Base-by-base conservation (phyloP, 148 eudicot genomes). In the Tetragonia tetragonoides region DNA sequence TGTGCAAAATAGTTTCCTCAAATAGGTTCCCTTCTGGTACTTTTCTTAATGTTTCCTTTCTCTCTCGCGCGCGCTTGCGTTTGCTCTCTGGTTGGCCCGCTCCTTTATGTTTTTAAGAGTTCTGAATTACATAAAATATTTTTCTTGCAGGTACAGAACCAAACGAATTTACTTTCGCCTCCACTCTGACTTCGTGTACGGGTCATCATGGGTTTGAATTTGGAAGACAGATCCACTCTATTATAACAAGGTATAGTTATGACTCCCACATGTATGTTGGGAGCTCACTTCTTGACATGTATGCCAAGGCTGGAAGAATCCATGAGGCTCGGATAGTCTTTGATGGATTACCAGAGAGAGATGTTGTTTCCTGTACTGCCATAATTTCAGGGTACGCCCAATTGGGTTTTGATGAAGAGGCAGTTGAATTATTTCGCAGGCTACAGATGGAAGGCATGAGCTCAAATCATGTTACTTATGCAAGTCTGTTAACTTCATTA, bases 261-360 rank as follows among this genome's bases (percentile, higher is more conserved):
- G 93, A 90, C 71, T 85, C 89, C 77, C 92, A 94, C 80, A 81
- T 89, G 66, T 92, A 81, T 70, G 98, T 92, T 53, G 97, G 98
- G 49, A 90, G 98, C 87, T 94, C 98, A 61, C 95, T 94, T 75
- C 97, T 94, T 79, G 98, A 92, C 84, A 84, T 94, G 92, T 94
- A 93, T 84, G 93, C 93, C 75, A 93, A 93, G 85, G 87, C 91
- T 21, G 90, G 93, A 59, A 83, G 72, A 81, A 89, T 90, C 79
- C 87, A 86, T 53, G 97, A 90, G 72, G 97, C 97, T 60, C 89
- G 81, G 57, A 47, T 39, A 66, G 80, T 94, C 60, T 94, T 92
- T 72, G 89, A 90, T 73, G 70, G 86, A 78, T 78, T 94, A 75
- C 86, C 85, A 3, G 93, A 90, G 24, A 83, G 92, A 62, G 98